phyloP scores from a whole-genome alignment of 2,329 filamentous ascomycete genomes.

The Fusarium anguioides region DNA sequence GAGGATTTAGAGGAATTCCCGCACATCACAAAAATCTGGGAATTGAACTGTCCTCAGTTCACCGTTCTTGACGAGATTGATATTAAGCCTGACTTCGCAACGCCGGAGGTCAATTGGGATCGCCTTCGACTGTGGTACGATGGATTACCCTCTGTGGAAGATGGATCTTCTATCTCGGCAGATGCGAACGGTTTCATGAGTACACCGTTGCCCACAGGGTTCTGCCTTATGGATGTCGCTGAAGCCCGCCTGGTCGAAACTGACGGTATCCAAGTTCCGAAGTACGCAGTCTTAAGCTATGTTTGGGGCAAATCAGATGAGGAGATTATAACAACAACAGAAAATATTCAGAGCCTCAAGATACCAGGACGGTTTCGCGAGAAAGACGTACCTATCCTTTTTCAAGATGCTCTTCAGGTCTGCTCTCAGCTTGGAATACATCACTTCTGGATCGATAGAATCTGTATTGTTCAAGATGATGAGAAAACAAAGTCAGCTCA shows the following conservation, averaged over 20 bases:
- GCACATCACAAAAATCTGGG: not conserved
- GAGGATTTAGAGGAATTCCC: not conserved
- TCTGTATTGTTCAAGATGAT: not conserved
- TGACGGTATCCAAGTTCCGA: not conserved
- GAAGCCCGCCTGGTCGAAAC: not conserved
- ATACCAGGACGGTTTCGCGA: not conserved
- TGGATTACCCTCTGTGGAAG: not conserved
- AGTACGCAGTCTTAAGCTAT: not conserved
- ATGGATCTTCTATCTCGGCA: no score
- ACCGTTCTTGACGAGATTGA: not conserved
- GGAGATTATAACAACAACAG: not conserved
- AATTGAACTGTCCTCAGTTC: not conserved
- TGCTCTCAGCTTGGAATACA: not conserved
- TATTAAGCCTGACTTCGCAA: not conserved
- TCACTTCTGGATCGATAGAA: not conserved
- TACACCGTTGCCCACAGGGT: not conserved
- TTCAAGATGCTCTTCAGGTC: not conserved
- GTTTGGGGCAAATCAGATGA: not conserved
- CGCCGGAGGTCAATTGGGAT: not conserved
- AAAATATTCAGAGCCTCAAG: not conserved
- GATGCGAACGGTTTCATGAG: not conserved
- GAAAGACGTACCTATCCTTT: not conserved
- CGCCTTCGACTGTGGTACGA: not conserved
- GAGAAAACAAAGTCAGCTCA: not conserved
- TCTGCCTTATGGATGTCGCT: not conserved